A percentile compares a stretch with the other conserved stretches of the same genome.
Evolutionary conservation across 192 early-diverging fungal species (phyloP).

Genomic region (Dimargaris cristalligena): DNA sequence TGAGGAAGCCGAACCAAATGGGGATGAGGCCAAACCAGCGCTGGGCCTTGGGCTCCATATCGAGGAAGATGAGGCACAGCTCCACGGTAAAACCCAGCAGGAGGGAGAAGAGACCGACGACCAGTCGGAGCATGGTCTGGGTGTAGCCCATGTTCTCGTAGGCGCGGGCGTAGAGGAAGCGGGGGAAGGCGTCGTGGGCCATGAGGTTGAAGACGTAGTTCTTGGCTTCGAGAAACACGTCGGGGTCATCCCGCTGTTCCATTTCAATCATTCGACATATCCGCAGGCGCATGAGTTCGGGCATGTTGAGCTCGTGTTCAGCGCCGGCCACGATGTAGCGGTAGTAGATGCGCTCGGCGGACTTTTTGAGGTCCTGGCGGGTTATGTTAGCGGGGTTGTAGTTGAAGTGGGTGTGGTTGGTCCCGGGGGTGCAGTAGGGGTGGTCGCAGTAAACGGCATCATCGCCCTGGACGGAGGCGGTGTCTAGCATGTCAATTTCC

Average conservation of each 20-base stretch:
- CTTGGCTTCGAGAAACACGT: conserved; percentile 37
- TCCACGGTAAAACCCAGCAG: conserved; percentile 32
- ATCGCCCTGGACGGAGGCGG: too few relatives aligned
- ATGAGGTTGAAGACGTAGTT: conserved; percentile 32
- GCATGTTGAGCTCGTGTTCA: conserved; percentile 30
- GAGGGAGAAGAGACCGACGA: conserved; percentile 28
- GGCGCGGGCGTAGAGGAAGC: conserved; percentile 32
- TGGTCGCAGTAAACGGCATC: background rate
- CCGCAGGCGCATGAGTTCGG: conserved; percentile 17
- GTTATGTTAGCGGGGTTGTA: conserved; percentile 15
- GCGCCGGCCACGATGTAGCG: conserved; percentile 33
- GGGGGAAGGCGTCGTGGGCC: conserved; percentile 33
- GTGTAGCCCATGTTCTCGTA: conserved; percentile 35
- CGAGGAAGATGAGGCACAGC: conserved; percentile 36
- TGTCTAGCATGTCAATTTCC: background rate
- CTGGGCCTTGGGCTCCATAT: conserved; percentile 20
- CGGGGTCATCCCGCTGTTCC: conserved; percentile 23
- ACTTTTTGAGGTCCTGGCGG: conserved; percentile 27
- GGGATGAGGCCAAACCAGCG: conserved; percentile 36
- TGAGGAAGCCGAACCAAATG: conserved; percentile 22
- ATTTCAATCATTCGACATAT: conserved; percentile 15
- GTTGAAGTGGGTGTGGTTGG: background rate
- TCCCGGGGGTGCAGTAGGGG: background rate
- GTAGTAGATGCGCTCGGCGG: conserved; percentile 35
- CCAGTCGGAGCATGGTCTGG: conserved; percentile 27